Evolutionary conservation across 2,329 filamentous ascomycete species (phyloP).

Genomic region (Colletotrichum melonis): DNA sequence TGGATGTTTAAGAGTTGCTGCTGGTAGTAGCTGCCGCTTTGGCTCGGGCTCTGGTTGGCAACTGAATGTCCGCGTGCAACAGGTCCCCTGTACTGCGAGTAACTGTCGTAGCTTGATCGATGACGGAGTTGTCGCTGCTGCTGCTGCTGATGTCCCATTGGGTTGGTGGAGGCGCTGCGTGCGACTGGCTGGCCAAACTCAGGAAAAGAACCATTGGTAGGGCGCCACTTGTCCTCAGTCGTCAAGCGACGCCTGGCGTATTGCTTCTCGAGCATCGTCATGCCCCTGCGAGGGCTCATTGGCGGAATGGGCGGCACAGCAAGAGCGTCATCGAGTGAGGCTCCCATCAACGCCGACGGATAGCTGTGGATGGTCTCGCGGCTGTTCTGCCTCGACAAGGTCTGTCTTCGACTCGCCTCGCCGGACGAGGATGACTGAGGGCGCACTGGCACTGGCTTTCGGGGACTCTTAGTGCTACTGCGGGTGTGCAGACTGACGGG

Average conservation of each 20-base stretch:
- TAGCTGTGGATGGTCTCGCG: constrained; percentile 39
- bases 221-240: constrained; percentile 1
- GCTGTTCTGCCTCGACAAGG: constrained; percentile 34
- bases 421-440: constrained; percentile 48
- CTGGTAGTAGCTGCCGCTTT: constrained; percentile 32
- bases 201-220: not conserved
- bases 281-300: constrained; percentile 39
- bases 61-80: constrained; percentile 20
- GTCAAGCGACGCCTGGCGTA: constrained; percentile 29
- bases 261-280: constrained; percentile 14
- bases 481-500: constrained; percentile 57
- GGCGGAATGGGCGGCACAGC: constrained; percentile 38
- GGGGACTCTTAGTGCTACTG: constrained; percentile 48
- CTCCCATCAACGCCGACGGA: constrained; percentile 35
- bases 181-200: not conserved
- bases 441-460: constrained; percentile 46
- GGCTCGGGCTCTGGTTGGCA: constrained; percentile 24
- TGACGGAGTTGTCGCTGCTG: constrained; percentile 42
- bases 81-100: constrained; percentile 36
- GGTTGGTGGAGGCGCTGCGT: constrained; percentile 16
- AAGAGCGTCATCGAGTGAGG: constrained; percentile 26
- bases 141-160: constrained; percentile 13
- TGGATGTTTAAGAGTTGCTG: constrained; percentile 29
- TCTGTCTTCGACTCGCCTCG: constrained; percentile 29
- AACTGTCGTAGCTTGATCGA: constrained; percentile 47